Conservation (phyloP, 2,329 filamentous ascomycete genomes). For the Xylariomycetidae sp. region DNA sequence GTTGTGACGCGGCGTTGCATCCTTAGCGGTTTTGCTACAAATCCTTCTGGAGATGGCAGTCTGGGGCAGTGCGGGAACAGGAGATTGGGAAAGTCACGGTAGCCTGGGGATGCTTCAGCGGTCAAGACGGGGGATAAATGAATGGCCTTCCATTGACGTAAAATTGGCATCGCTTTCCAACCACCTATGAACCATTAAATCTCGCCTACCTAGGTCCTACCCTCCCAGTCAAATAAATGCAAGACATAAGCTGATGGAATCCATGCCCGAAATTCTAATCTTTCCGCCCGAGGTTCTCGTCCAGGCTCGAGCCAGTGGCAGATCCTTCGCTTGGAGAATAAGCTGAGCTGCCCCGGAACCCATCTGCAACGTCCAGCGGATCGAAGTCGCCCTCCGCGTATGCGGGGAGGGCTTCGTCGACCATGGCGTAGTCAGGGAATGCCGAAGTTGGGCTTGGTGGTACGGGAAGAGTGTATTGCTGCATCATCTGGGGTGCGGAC, state of each 20-base stretch:
- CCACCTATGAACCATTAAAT: not conserved
- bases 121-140: not conserved
- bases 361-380: slow-evolving; percentile 35
- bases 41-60: too few relatives aligned
- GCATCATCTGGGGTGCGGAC: slow-evolving; percentile 8
- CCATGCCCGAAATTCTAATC: slow-evolving; percentile 8
- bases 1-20: too few relatives aligned
- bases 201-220: too few relatives aligned
- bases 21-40: too few relatives aligned
- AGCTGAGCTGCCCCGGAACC: slow-evolving; percentile 28
- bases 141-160: not conserved
- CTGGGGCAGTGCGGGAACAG: too few relatives aligned
- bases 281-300: slow-evolving; percentile 21
- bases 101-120: not conserved
- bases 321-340: slow-evolving; percentile 20
- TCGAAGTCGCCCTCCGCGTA: slow-evolving; percentile 32
- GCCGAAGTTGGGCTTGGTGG: slow-evolving; percentile 23
- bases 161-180: not conserved
- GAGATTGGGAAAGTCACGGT: too few relatives aligned
- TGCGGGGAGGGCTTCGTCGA: slow-evolving; percentile 35
- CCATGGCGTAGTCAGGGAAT: slow-evolving; percentile 26
- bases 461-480: slow-evolving; percentile 11
- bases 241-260: slow-evolving; percentile 1
- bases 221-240: slow-evolving; percentile 4
- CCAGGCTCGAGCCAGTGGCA: slow-evolving; percentile 16